phyloP scores from a whole-genome alignment of 345 rosid genomes.

The Eutrema heterophyllum region DNA sequence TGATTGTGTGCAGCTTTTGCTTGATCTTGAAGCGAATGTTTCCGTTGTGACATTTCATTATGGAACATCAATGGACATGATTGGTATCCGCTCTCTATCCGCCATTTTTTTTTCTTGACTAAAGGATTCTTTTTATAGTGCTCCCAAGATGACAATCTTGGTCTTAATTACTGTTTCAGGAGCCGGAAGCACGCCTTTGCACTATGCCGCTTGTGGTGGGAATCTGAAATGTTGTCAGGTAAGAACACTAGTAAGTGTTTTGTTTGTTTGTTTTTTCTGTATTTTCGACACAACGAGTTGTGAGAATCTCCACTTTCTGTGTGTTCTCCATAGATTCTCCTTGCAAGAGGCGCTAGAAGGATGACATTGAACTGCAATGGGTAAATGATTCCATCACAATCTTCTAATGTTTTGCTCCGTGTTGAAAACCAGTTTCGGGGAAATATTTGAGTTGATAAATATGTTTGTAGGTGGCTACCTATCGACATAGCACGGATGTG shows the following conservation, averaged over 20 bases:
- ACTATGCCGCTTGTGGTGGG: constrained; percentile 98
- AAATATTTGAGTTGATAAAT: neutral
- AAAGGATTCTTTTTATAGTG: neutral
- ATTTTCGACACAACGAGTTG: neutral
- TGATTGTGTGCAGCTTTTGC: constrained; percentile 94
- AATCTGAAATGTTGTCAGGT: constrained; percentile 95
- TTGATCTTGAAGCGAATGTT: constrained; percentile 85
- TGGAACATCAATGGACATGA: constrained; percentile 98
- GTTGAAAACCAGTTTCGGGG: neutral
- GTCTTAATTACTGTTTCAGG: constrained; percentile 41
- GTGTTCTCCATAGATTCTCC: constrained; percentile 56
- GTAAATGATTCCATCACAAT: constrained; percentile 38
- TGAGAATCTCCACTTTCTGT: neutral
- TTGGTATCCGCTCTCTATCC: constrained; percentile 45
- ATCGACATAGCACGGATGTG: constrained; percentile 97
- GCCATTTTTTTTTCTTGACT: neutral
- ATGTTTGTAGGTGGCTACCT: constrained; percentile 72
- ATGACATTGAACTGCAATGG: constrained; percentile 85
- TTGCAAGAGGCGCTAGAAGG: constrained; percentile 80
- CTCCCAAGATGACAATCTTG: neutral
- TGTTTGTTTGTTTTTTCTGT: neutral
- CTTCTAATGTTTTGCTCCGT: neutral
- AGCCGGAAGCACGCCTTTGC: constrained; percentile 98
- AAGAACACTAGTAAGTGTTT: constrained; percentile 24
- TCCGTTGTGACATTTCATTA: constrained; percentile 82